Evolutionary conservation across 441 rosid genomes (phyloP), one percentile per base, ranked within the genome.

Genomic region (Metrosideros polymorpha): DNA sequence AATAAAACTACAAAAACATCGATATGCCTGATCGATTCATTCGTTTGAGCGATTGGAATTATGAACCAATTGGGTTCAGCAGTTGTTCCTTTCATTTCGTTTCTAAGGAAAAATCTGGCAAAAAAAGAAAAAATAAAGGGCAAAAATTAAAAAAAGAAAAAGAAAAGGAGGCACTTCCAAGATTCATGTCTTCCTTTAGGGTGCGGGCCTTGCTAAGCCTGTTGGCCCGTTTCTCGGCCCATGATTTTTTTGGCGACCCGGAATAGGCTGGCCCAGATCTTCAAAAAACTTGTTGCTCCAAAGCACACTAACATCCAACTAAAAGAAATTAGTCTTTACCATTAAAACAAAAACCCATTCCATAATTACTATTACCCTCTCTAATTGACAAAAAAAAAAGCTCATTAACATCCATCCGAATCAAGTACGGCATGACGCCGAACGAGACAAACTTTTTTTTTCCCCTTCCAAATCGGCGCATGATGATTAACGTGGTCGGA

Each of bases 191-290:
- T 71, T 35, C 47, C 8, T 35, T 66, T 71, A 9, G 47, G n/a
- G 25, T 10, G 35, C 22, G n/a, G 79, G 47, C 79, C 79, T 10
- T 39, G 27, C n/a, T 2, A 1, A 71, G 43, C 79, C 79, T 47
- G 19, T 19, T 22, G n/a, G 47, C 79, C 79, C n/a, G 45, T 39
- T 35, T 66, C 4, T 19, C 2, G 77, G 13, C 77, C 77, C 77
- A 5, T 32, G 1, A 0, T 1, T 66, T 1, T 66, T 10, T 35
- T 24, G 15, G n/a, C 6, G 47, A 66, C 77, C n/a, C 8, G 4
- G 77, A 35, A 35, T 19, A 25, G 77, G 45, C 27, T 19, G 77
- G 15, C 77, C 77, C 4, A 19, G 27, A 35, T 66, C 45, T 2
- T 66, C 0, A 10, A 35, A 19, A 5, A 9, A 19, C 7, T 39